Evolutionary conservation across 2,329 filamentous ascomycete species (phyloP).

Genomic region (Claviceps sp.): DNA sequence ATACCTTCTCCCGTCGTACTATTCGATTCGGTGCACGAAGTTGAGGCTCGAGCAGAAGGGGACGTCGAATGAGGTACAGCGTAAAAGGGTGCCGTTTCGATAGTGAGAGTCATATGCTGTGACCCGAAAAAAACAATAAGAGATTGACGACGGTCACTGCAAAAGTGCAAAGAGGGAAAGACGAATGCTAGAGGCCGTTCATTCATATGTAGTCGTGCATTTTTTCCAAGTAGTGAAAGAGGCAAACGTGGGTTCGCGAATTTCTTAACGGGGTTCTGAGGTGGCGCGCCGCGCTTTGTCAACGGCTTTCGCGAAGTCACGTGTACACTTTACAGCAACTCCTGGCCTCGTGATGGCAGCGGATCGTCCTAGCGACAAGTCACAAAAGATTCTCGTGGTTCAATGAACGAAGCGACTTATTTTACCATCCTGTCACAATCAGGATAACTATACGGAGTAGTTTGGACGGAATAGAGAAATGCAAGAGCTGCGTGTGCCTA

Average conservation of each 20-base stretch:
- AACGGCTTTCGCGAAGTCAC: constrained; percentile 12
- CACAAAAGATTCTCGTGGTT: neutral
- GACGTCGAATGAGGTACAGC: constrained; percentile 15
- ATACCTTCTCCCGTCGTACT: constrained; percentile 33
- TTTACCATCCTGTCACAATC: neutral
- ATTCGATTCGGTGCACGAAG: constrained; percentile 25
- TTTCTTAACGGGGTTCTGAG: constrained; percentile 5
- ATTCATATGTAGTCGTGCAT: neutral
- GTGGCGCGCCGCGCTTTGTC: constrained; percentile 6
- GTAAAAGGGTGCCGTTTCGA: constrained; percentile 18
- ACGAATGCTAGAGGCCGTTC: neutral
- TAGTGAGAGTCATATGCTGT: constrained; percentile 18
- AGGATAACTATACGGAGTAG: neutral
- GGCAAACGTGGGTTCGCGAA: neutral
- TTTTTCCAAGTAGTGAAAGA: neutral
- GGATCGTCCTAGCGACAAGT: neutral
- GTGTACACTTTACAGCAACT: constrained; percentile 7
- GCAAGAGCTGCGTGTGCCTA: neutral
- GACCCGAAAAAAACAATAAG: neutral
- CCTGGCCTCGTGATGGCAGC: neutral
- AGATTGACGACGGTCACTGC: neutral
- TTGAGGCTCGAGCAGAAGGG: constrained; percentile 12
- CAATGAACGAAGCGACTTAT: neutral
- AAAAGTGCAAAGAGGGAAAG: neutral
- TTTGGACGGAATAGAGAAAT: neutral